phyloP scores from a whole-genome alignment of 495 filamentous ascomycete genomes.

The Hypoxylon cercidicola region DNA sequence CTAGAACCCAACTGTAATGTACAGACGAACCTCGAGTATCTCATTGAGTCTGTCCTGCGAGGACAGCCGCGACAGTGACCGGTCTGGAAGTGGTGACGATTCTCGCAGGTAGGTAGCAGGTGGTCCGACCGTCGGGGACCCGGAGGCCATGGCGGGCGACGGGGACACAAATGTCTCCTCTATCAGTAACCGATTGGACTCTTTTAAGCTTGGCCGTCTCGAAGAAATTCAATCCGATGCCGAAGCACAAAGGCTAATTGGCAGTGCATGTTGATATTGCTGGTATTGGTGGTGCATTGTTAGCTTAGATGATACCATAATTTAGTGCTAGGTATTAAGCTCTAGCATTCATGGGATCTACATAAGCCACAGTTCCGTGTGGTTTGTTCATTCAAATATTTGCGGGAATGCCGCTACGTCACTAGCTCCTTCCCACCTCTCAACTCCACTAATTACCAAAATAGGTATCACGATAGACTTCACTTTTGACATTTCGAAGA shows the following conservation, averaged over 20 bases:
- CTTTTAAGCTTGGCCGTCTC: slow-evolving; percentile 2
- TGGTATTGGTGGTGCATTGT: slow-evolving; percentile 23
- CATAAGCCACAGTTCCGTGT: not conserved
- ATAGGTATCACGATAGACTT: slow-evolving; percentile 1
- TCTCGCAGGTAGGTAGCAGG: slow-evolving; percentile 23
- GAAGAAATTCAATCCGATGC: slow-evolving; percentile 13
- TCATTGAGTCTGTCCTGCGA: slow-evolving; percentile 53
- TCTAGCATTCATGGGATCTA: slow-evolving; percentile 1
- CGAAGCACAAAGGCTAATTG: slow-evolving; percentile 19
- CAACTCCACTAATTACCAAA: not conserved
- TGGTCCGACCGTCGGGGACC: slow-evolving; percentile 35
- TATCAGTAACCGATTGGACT: not conserved
- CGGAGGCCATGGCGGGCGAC: slow-evolving; percentile 20
- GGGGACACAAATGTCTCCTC: not conserved
- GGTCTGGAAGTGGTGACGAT: slow-evolving; percentile 33
- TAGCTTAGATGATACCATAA: slow-evolving; percentile 34
- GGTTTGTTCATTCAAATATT: not conserved
- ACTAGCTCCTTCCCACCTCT: not conserved
- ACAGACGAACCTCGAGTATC: slow-evolving; percentile 56
- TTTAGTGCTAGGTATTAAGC: slow-evolving; percentile 11
- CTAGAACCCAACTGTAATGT: slow-evolving; percentile 5
- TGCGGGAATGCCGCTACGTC: slow-evolving; percentile 9
- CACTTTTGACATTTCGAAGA: not conserved
- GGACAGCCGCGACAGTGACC: slow-evolving; percentile 40
- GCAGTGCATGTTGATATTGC: slow-evolving; percentile 9